Evolutionary conservation across 2,329 filamentous ascomycete genomes (phyloP).

Genomic region (Tetracladium maxilliforme): DNA sequence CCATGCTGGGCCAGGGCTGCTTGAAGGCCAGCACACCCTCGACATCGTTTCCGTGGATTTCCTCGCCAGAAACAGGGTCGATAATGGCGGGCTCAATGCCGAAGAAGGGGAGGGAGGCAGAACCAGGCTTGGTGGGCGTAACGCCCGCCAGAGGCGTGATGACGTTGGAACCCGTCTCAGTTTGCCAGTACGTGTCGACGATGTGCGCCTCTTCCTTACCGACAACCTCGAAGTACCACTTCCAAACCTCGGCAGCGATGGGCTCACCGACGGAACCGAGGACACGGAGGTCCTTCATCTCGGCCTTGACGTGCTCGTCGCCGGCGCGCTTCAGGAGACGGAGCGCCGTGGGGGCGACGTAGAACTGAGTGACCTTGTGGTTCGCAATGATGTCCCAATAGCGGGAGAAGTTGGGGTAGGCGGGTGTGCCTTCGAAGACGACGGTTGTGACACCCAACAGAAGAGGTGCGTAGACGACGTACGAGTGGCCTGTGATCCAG

Average conservation of each 20-base stretch:
- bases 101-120: slow-evolving; percentile 93
- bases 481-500: slow-evolving; percentile 98
- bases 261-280: slow-evolving; percentile 94
- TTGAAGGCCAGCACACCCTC: slow-evolving; percentile 96
- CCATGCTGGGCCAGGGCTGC: slow-evolving; percentile 97
- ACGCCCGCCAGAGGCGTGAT: slow-evolving; percentile 88
- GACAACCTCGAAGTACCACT: slow-evolving; percentile 96
- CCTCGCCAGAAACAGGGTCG: slow-evolving; percentile 86
- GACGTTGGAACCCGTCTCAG: slow-evolving; percentile 92
- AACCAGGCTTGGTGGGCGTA: slow-evolving; percentile 92
- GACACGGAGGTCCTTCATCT: slow-evolving; percentile 81
- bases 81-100: slow-evolving; percentile 96
- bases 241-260: slow-evolving; percentile 96
- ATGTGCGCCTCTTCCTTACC: slow-evolving; percentile 89
- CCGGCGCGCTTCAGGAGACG: slow-evolving; percentile 90
- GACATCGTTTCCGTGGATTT: slow-evolving; percentile 89
- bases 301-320: slow-evolving; percentile 76
- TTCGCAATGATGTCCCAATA: slow-evolving; percentile 99
- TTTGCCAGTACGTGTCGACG: slow-evolving; percentile 99
- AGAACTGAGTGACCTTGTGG: slow-evolving; percentile 93
- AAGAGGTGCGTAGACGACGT: slow-evolving; percentile 92
- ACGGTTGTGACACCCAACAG: slow-evolving; percentile 88
- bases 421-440: slow-evolving; percentile 94
- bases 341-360: slow-evolving; percentile 89
- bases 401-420: slow-evolving; percentile 92